phyloP scores from a whole-genome alignment of 2,329 filamentous ascomycete genomes.

The Lecanosticta acicola region DNA sequence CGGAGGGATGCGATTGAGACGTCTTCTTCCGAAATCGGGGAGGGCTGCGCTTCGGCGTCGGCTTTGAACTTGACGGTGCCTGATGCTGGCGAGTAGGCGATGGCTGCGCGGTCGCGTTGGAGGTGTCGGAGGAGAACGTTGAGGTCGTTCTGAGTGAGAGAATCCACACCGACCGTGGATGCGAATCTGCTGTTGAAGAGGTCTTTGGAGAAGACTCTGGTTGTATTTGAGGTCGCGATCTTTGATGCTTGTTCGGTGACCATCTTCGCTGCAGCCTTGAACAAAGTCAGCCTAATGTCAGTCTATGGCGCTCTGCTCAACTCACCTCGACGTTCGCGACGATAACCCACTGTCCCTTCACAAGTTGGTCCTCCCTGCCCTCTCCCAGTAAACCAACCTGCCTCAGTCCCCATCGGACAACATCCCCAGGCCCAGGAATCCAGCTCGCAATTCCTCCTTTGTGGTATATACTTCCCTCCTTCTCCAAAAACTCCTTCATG shows the following conservation, averaged over 20 bases:
- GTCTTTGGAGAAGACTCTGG: conserved; percentile 29
- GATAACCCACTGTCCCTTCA: conserved; percentile 60
- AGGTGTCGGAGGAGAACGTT: conserved; percentile 43
- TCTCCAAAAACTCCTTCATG: conserved; percentile 60
- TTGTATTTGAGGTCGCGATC: conserved; percentile 31
- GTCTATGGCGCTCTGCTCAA: not conserved
- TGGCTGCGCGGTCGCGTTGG: conserved; percentile 47
- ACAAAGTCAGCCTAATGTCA: not conserved
- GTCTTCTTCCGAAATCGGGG: conserved; percentile 69
- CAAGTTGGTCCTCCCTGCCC: conserved; percentile 48
- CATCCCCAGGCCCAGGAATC: conserved; percentile 54
- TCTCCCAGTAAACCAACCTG: conserved; percentile 48
- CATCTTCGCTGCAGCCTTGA: conserved; percentile 36
- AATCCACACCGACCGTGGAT: conserved; percentile 19
- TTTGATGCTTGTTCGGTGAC: conserved; percentile 33
- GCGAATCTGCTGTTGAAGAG: conserved; percentile 28
- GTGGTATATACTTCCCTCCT: conserved; percentile 65
- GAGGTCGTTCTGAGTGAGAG: conserved; percentile 40
- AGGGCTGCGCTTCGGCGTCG: conserved; percentile 39
- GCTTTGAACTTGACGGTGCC: conserved; percentile 69
- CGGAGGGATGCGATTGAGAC: conserved; percentile 73
- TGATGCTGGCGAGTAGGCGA: conserved; percentile 25
- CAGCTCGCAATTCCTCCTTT: conserved; percentile 56
- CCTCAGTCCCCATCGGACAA: conserved; percentile 69
- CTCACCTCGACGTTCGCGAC: conserved; percentile 56